Percentiles rank a stretch among this genome's conserved stretches.
Evolutionary conservation across 805 yeast species (phyloP).

Genomic region (Teunomyces aglyptinius): DNA sequence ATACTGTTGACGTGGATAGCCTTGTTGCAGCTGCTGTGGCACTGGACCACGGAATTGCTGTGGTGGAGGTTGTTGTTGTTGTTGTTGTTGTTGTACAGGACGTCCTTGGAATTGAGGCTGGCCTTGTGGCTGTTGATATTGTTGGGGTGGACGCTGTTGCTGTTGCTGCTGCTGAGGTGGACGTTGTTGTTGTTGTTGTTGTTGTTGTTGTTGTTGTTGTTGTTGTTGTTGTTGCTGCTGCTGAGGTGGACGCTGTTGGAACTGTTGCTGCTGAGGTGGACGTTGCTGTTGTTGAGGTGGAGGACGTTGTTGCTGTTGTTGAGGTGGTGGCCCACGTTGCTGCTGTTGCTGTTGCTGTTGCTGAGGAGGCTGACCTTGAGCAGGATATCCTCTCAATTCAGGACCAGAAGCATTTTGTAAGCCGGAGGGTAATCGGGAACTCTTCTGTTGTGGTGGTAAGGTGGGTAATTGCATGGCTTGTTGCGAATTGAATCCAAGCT

Average conservation of each 20-base stretch:
- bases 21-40: slow-evolving; percentile 9
- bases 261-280: slow-evolving; percentile 1
- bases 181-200: slow-evolving; percentile 10
- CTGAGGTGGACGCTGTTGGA: not conserved
- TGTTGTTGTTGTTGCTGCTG: slow-evolving; percentile 11
- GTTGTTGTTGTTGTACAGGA: slow-evolving; percentile 12
- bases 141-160: slow-evolving; percentile 6
- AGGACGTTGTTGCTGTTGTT: slow-evolving; percentile 1
- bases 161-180: slow-evolving; percentile 13
- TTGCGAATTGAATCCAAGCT: not conserved
- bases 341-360: slow-evolving; percentile 22
- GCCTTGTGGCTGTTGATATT: slow-evolving; percentile 3
- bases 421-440: slow-evolving; percentile 1
- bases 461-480: slow-evolving; percentile 7
- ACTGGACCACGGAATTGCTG: slow-evolving; percentile 13
- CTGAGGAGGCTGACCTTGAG: slow-evolving; percentile 20
- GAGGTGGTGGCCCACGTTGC: not conserved
- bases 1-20: slow-evolving; percentile 12
- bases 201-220: slow-evolving; percentile 14
- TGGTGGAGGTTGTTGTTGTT: slow-evolving; percentile 8
- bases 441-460: slow-evolving; percentile 8
- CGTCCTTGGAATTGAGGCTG: slow-evolving; percentile 8
- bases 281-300: slow-evolving; percentile 4
- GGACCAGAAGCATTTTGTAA: not conserved
- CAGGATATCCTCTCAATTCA: not conserved